Evolutionary conservation across 2,329 filamentous ascomycete species (phyloP), one percentile per base, ranked within the genome.

Genomic region (Colletotrichum kahawae): DNA sequence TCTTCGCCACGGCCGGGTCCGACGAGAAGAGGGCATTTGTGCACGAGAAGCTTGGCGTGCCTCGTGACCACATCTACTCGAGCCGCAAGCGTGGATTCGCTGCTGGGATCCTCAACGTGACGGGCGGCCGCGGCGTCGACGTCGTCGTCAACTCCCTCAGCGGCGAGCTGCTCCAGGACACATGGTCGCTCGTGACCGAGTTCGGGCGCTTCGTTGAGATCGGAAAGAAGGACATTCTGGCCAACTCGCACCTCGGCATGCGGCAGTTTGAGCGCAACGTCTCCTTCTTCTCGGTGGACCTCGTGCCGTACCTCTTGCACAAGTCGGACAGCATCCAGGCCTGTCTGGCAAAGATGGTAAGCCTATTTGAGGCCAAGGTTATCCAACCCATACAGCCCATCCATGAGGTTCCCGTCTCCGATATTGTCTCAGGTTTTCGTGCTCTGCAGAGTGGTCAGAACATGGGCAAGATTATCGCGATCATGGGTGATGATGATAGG

Each of bases 1-100:
- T 86, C 1, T 85, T 82, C 43, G 78, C 76, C 5, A 86, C 85
- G 0, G 84, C 84, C 5, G 80, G 82, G 1, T 81, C 79, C 6
- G 62, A 78, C 2, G 80, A 78, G n/a, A 86, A 87, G 78, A 79
- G 79, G 7, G 73, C 81, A 3, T 74, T 84, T 1, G 75, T 87
- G 2, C 2, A 29, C 7, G 51, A 56, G 2, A 56, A 0, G 4
- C 27, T 56, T 4, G 51, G 21, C 4, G 14, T 56, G 21, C 13
- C 51, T 7, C 21, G 14, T 3, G 51, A 56, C 1, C 51, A 56
- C 4, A 56, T 56, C 21, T 56, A 24, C 51, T 56, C 21, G 13
- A 56, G 51, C 51, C 51, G 51, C 4, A 29, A 56, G 21, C 21
- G 21, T 2, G 27, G 51, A 1, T 56, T 56, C 21, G 51, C 51